A percentile compares a stretch with the other conserved stretches of the same genome.
These are phyloP conservation scores for Paramarasmius palmivorus DNA, from an alignment of 1,284 basidiomycete species.

Conservation along the genomic window DNA sequence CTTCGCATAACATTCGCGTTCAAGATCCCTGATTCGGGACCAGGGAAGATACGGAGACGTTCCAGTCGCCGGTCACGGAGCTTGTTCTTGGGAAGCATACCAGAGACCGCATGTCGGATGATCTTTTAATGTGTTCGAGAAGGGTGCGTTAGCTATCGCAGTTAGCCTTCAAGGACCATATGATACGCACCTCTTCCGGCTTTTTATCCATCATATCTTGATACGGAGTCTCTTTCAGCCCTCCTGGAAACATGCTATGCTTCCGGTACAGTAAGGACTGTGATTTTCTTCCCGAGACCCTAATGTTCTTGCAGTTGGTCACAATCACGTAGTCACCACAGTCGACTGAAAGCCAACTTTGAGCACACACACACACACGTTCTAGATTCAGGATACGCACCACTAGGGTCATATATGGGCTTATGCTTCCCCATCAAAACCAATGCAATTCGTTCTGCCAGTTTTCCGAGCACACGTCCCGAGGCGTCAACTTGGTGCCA, in stretches of 20 bases:
- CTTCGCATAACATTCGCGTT: slow-evolving; percentile 69
- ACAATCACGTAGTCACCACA: slow-evolving; percentile 98
- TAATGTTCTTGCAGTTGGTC: slow-evolving; percentile 84
- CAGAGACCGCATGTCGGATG: slow-evolving; percentile 91
- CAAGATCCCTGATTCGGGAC: slow-evolving; percentile 68
- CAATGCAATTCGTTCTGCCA: slow-evolving; percentile 91
- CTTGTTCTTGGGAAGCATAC: slow-evolving; percentile 97
- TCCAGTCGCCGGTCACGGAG: slow-evolving; percentile 84
- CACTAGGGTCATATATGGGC: slow-evolving; percentile 91
- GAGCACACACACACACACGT: background rate
- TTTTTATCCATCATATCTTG: slow-evolving; percentile 80
- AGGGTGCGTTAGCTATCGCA: background rate
- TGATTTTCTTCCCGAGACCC: slow-evolving; percentile 89
- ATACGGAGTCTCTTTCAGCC: slow-evolving; percentile 89
- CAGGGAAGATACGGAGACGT: slow-evolving; percentile 84
- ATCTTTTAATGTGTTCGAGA: slow-evolving; percentile 54
- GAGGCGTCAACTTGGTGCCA: slow-evolving; percentile 97
- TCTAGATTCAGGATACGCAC: slow-evolving; percentile 43
- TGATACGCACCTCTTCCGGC: slow-evolving; percentile 82
- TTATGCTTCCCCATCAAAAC: slow-evolving; percentile 99
- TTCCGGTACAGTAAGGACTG: slow-evolving; percentile 88
- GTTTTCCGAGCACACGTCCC: slow-evolving; percentile 88
- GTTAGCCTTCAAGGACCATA: slow-evolving; percentile 3
- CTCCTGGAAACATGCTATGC: slow-evolving; percentile 94
- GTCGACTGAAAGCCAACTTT: slow-evolving; percentile 60